phyloP scores from a whole-genome alignment of 495 filamentous ascomycete species.

The Xylaria sp. region DNA sequence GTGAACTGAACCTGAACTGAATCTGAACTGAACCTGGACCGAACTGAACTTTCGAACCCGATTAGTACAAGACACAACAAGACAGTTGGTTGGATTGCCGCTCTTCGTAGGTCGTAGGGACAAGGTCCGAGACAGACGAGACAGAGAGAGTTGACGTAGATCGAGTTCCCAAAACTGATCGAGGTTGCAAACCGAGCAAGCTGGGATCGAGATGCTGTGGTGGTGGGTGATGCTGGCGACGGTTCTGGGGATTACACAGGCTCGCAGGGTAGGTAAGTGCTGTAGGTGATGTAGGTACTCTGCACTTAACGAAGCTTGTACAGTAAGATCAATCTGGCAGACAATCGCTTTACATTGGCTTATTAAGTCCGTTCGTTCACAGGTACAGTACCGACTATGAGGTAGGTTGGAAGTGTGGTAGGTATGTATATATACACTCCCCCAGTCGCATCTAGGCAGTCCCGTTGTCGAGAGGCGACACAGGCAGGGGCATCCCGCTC shows the following conservation, averaged over 20 bases:
- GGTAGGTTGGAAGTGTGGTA: background rate
- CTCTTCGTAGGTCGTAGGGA: background rate
- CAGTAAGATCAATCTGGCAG: slow-evolving; percentile 3
- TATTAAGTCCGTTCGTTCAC: slow-evolving; percentile 4
- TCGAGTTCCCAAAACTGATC: background rate
- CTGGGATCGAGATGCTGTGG: slow-evolving; percentile 26
- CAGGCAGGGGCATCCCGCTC: slow-evolving; percentile 2
- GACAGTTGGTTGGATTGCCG: background rate
- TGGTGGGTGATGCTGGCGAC: slow-evolving; percentile 21
- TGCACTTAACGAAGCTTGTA: slow-evolving; percentile 14
- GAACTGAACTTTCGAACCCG: background rate
- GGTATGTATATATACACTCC: background rate
- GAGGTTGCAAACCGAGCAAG: slow-evolving; percentile 9
- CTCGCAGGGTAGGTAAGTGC: background rate
- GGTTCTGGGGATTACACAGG: background rate
- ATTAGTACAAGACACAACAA: slow-evolving; percentile 20
- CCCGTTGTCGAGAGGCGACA: slow-evolving; percentile 1
- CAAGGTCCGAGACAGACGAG: slow-evolving; percentile 2
- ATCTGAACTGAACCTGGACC: no score
- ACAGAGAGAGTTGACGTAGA: background rate
- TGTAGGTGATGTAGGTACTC: slow-evolving; percentile 7
- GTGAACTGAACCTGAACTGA: no score
- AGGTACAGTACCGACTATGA: slow-evolving; percentile 1
- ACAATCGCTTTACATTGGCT: background rate
- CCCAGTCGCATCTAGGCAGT: background rate